Percentiles rank a stretch among this genome's conserved stretches.
Conservation (phyloP, 495 filamentous ascomycete genomes). For the Penicillium diatomitis region DNA sequence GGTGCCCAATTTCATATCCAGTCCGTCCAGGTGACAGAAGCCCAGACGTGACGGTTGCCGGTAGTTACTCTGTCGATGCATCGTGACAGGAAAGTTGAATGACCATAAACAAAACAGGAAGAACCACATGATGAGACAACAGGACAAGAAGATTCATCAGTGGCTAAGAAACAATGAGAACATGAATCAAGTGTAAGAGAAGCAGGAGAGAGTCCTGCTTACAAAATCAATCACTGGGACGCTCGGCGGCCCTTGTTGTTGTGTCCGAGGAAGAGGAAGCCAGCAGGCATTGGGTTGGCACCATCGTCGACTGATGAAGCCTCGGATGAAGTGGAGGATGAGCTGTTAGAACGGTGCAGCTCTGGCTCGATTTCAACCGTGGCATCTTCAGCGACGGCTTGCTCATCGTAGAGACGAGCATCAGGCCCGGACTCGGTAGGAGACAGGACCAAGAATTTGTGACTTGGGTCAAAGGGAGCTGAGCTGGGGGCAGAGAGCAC, state of each 20-base stretch:
- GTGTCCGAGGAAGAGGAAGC: constrained; percentile 27
- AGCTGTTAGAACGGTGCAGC: constrained; percentile 16
- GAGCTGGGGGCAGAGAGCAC: constrained; percentile 19
- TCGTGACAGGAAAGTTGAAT: constrained; percentile 6
- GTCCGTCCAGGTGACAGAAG: neutral
- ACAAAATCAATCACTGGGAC: constrained; percentile 2
- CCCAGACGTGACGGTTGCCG: constrained; percentile 13
- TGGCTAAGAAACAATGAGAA: too few relatives aligned
- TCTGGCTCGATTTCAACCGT: constrained; percentile 6
- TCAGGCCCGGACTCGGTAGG: constrained; percentile 30
- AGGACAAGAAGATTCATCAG: too few relatives aligned
- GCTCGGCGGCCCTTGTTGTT: constrained; percentile 8
- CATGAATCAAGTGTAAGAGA: too few relatives aligned
- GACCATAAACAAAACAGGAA: constrained; percentile 3
- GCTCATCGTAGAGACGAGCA: constrained; percentile 16
- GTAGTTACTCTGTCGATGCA: constrained; percentile 1
- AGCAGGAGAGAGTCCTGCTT: too few relatives aligned
- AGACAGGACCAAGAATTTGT: constrained; percentile 28
- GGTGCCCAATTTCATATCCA: too few relatives aligned
- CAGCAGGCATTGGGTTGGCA: constrained; percentile 13
- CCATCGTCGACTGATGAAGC: constrained; percentile 11
- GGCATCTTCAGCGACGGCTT: constrained; percentile 10
- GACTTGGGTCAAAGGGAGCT: constrained; percentile 13
- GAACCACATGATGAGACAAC: neutral
- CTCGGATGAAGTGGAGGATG: constrained; percentile 15